These are phyloP conservation scores for Sinapis alba DNA, from an alignment of 441 rosid genomes.

Conservation along the genomic window DNA sequence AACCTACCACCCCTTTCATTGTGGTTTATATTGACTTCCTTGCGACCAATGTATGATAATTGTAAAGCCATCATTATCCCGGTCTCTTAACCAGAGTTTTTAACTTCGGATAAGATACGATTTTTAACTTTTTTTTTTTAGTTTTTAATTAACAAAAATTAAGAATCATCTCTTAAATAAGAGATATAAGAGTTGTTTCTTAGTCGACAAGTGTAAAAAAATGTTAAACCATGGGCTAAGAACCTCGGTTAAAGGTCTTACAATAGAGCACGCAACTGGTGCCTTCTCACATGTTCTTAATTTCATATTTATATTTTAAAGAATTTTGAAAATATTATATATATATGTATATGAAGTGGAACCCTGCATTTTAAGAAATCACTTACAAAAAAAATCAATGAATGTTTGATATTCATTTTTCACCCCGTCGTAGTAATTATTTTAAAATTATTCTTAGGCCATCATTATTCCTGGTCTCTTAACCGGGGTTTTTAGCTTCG, in stretches of 20 bases:
- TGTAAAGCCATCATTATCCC: too few relatives aligned
- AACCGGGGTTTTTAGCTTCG: too few relatives aligned
- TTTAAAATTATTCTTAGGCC: not conserved
- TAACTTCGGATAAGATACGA: too few relatives aligned
- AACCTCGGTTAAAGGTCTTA: too few relatives aligned
- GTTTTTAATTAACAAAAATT: too few relatives aligned
- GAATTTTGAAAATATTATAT: not conserved
- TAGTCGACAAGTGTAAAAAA: too few relatives aligned
- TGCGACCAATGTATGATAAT: conserved; percentile 1
- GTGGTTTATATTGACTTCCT: not conserved
- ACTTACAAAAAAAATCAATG: not conserved
- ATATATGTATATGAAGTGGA: not conserved
- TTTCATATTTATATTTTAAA: not conserved
- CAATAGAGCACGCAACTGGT: not conserved
- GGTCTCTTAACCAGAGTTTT: too few relatives aligned
- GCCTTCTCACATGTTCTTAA: not conserved
- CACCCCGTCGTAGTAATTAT: not conserved
- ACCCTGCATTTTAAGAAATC: not conserved
- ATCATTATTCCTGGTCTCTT: too few relatives aligned
- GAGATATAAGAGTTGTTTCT: too few relatives aligned
- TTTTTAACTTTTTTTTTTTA: too few relatives aligned
- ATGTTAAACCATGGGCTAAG: too few relatives aligned
- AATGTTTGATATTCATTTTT: not conserved
- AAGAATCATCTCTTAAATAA: too few relatives aligned
- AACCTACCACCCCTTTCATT: not conserved